Conservation (phyloP, 257 asterid species). For the Voacanga thouarsii region DNA sequence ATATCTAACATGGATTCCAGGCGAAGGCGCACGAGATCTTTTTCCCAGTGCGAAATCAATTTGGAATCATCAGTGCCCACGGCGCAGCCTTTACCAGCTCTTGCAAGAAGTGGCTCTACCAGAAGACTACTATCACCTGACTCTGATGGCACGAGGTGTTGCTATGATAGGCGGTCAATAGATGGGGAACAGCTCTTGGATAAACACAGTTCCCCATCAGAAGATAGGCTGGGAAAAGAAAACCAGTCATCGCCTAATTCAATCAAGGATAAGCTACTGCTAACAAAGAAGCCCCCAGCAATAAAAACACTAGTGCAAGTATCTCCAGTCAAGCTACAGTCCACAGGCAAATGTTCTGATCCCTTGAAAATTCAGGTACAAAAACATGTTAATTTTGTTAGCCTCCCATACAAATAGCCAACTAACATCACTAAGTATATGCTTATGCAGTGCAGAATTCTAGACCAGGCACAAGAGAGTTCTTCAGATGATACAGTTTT, state of each 20-base stretch:
- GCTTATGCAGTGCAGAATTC: conserved; percentile 52
- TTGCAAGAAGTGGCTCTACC: conserved; percentile 46
- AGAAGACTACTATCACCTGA: conserved; percentile 34
- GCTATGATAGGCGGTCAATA: conserved; percentile 16
- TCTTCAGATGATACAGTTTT: conserved; percentile 40
- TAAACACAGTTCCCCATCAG: conserved; percentile 16
- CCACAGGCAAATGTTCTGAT: conserved; percentile 30
- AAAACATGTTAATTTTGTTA: not conserved
- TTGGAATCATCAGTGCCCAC: conserved; percentile 26
- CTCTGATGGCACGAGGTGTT: conserved; percentile 21
- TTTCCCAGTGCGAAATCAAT: conserved; percentile 50
- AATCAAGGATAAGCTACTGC: conserved; percentile 24
- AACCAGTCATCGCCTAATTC: conserved; percentile 26
- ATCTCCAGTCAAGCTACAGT: conserved; percentile 34
- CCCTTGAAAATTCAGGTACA: conserved; percentile 47
- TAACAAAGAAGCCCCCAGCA: conserved; percentile 25
- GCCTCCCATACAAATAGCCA: not conserved
- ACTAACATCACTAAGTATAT: conserved; percentile 17
- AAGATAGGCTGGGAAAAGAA: conserved; percentile 30
- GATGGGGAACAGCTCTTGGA: conserved; percentile 26
- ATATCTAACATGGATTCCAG: conserved; percentile 17
- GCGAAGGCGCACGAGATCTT: conserved; percentile 58
- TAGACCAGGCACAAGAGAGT: conserved; percentile 61
- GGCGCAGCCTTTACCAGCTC: conserved; percentile 27
- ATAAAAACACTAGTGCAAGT: conserved; percentile 23